Base-by-base conservation (phyloP, 805 yeast genomes). In the Metschnikowia orientalis region DNA sequence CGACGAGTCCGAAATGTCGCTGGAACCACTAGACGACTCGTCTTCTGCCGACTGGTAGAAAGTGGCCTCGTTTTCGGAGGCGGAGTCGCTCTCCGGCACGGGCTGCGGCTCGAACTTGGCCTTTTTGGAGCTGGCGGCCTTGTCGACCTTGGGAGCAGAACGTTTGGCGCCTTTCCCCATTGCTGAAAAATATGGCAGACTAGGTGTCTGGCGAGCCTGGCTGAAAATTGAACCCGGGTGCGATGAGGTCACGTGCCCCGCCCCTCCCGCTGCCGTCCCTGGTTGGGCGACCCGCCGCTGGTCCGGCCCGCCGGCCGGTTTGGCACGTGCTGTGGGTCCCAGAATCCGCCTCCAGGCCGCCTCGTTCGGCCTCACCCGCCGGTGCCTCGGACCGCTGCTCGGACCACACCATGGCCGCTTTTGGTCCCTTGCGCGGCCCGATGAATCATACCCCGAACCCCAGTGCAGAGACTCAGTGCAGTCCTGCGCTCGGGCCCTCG, bases 91-190 rank as follows among this genome's bases (percentile, higher is more conserved):
- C 19, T 57, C 54, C 12, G 46, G 55, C 22, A 55, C 55, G 19
- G 48, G 44, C 35, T 43, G 48, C 9, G 50, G 48, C 38, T 37
- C 27, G 37, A 34, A 30, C 37, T 42, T 46, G 20, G 47, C 40
- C 24, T 35, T 38, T 41, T 66, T 67, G 12, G 56, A 33, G 11
- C 40, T 35, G 13, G 28, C 35, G 34, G 32, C 35, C 28, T 41
- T 39, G 30, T 22, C 38, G 12, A 26, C 47, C 35, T 44, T 42
- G 13, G 43, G 25, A 20, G 52, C 53, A 8, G 58, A 26, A 44
- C 67, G 55, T 43, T 60, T 62, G 24, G 47, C 44, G n/a, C 63
- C 63, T 45, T 51, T 61, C 12, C 42, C 47, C 50, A 45, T 45
- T 19, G 21, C n/a, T n/a, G n/a, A n/a, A n/a, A n/a, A n/a, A n/a